Evolutionary conservation across 2,329 filamentous ascomycete species (phyloP).

Genomic region (Albophoma yamanashiensis): DNA sequence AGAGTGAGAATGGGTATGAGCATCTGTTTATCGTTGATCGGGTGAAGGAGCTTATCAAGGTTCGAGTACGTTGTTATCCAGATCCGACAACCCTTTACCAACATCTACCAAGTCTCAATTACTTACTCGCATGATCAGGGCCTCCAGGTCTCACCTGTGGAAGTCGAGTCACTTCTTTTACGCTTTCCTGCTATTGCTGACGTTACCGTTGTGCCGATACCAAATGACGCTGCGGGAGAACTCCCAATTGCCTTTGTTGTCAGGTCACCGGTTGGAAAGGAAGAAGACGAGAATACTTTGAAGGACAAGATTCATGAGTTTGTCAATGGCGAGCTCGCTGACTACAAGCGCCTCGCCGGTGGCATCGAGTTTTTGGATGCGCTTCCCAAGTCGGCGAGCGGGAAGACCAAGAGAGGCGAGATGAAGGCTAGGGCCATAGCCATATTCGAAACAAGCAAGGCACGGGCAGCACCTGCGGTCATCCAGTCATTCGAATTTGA

Average conservation of each 20-base stretch:
- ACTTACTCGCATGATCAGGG: conserved; percentile 34
- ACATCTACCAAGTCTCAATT: neutral
- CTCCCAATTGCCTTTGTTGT: conserved; percentile 47
- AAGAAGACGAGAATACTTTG: conserved; percentile 41
- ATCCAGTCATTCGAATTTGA: conserved; percentile 5
- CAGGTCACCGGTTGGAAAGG: conserved; percentile 24
- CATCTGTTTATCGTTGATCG: conserved; percentile 13
- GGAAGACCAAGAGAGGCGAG: conserved; percentile 44
- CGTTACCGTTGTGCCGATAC: conserved; percentile 57
- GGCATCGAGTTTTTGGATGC: conserved; percentile 39
- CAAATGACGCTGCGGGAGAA: conserved; percentile 40
- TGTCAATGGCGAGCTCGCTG: conserved; percentile 22
- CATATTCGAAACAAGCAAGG: conserved; percentile 5
- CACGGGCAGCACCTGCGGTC: neutral
- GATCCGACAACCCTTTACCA: neutral
- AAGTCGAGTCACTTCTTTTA: conserved; percentile 58
- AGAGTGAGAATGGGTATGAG: conserved; percentile 31
- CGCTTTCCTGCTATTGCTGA: conserved; percentile 55
- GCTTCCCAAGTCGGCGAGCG: conserved; percentile 50
- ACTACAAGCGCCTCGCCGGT: conserved; percentile 42
- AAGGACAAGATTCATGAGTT: conserved; percentile 33
- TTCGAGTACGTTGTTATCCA: conserved; percentile 17
- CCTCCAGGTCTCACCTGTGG: conserved; percentile 62
- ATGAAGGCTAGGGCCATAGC: conserved; percentile 27
- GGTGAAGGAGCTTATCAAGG: conserved; percentile 44